Evolutionary conservation across 1,284 basidiomycete genomes (phyloP).

Genomic region (Microbotryum silenes-acaulis): DNA sequence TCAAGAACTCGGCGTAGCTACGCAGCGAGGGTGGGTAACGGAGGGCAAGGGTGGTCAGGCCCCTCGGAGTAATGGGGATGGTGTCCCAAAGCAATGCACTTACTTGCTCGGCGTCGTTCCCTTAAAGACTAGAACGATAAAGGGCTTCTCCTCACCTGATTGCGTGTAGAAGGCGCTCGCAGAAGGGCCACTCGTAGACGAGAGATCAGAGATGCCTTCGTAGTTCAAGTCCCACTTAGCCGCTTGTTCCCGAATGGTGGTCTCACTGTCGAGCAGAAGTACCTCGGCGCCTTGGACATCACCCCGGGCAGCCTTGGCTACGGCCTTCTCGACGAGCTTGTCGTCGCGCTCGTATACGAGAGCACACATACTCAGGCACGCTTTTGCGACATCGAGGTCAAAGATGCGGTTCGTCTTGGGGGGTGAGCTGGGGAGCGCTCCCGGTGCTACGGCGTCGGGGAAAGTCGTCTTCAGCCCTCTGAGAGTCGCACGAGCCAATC

Average conservation of each 20-base stretch:
- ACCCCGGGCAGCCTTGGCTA: constrained; percentile 1
- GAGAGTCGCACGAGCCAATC: constrained; percentile 2
- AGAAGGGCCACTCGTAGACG: constrained; percentile 12
- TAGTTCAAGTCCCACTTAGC: constrained; percentile 12
- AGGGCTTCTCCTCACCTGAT: constrained; percentile 8
- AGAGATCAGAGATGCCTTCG: constrained; percentile 17
- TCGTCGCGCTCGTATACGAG: constrained; percentile 15
- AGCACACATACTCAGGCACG: constrained; percentile 1
- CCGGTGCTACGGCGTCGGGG: constrained; percentile 5
- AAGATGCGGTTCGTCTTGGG: constrained; percentile 8
- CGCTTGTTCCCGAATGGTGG: constrained; percentile 8
- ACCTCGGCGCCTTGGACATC: constrained; percentile 2
- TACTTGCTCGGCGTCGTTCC: constrained; percentile 2
- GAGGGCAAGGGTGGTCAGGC: too few relatives aligned
- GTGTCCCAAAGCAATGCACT: background rate
- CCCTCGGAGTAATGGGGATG: too few relatives aligned
- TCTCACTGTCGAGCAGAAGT: constrained; percentile 6
- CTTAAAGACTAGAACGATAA: constrained; percentile 25
- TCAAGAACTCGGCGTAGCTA: constrained; percentile 36
- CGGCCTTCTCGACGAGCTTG: constrained; percentile 8
- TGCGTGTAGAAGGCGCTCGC: constrained; percentile 20
- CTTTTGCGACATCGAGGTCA: constrained; percentile 11
- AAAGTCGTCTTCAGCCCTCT: constrained; percentile 4
- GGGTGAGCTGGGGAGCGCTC: background rate
- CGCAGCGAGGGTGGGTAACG: background rate